These are phyloP conservation scores for Uronychia binucleata DNA, from an alignment of 73 alveolate genomes.

Conservation along the genomic window DNA sequence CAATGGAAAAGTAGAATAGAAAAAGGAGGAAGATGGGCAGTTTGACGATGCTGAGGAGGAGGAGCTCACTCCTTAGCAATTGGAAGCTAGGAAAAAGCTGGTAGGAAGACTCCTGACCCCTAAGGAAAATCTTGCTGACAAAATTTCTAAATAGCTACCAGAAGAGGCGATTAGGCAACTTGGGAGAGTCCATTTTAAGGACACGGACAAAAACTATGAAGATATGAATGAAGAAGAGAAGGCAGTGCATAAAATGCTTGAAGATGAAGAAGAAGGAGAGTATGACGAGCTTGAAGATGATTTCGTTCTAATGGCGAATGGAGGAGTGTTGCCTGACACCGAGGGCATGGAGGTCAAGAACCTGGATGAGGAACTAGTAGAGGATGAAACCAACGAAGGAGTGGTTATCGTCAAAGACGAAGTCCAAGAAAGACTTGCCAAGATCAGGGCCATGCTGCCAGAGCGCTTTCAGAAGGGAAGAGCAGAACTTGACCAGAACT, in stretches of 20 bases:
- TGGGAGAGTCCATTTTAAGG: background rate
- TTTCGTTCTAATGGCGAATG: constrained; percentile 41
- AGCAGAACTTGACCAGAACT: constrained; percentile 5
- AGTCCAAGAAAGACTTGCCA: constrained; percentile 14
- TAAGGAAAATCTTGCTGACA: background rate
- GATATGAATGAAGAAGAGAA: background rate
- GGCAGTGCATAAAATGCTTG: background rate
- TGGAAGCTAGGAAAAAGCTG: too few species aligned
- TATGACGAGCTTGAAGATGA: constrained; percentile 48
- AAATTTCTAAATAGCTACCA: background rate
- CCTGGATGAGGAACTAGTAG: constrained; percentile 4
- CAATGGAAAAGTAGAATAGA: background rate
- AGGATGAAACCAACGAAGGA: constrained; percentile 4
- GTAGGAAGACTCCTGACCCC: too few species aligned
- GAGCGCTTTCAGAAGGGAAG: background rate
- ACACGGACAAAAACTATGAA: background rate
- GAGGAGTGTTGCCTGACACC: constrained; percentile 33
- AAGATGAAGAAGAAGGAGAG: background rate
- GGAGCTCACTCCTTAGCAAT: too few species aligned
- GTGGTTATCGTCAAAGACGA: constrained; percentile 47
- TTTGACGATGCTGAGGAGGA: background rate
- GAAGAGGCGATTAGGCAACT: background rate
- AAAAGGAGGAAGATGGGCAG: background rate
- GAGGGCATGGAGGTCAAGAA: background rate
- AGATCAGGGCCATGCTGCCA: background rate